Evolutionary conservation across 2,329 filamentous ascomycete genomes (phyloP), one percentile per base, ranked within the genome.

Genomic region (Fusarium heterosporum): DNA sequence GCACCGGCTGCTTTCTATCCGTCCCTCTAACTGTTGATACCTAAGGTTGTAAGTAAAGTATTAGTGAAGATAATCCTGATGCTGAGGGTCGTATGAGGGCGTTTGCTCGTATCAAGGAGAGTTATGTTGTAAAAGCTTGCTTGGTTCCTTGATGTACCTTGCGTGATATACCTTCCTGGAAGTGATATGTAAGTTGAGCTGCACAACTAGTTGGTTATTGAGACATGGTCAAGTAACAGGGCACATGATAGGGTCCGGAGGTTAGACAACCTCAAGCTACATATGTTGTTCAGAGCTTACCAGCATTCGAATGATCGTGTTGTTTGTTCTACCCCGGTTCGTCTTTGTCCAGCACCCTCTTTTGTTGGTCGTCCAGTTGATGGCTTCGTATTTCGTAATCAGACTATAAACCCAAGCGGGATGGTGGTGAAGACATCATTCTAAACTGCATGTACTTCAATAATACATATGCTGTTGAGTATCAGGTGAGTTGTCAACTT

Each of bases 161-260:
- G 58, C 56, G 64, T 66, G 64, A 57, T 51, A 32, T 13, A 51
- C 54, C 48, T 59, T 70, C 72, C 68, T 65, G 57, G 66, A 70
- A 69, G 48, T 43, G 26, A 47, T 69, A 46, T 61, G 26, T 17
- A 19, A 39, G 29, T 46, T 32, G 48, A 52, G 34, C 36, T 34
- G 22, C 38, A 46, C 19, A n/a, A 19, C 30, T 42, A 34, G 47
- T 56, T 38, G 45, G 55, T 50, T 46, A 54, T 46, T 25, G 32
- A 50, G 41, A 41, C 55, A 46, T 39, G 42, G 50, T 50, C 30
- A 38, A 46, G 58, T 39, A 34, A 42, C 26, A 42, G 22, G 32
- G 48, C 25, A 29, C 36, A 19, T 28, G 49, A 54, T 26, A 46
- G 42, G 40, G 52, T 30, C 25, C 43, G 8, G n/a, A 17, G 36